A percentile compares a stretch with the other conserved stretches of the same genome.
Conservation (phyloP, 2,329 filamentous ascomycete genomes). For the Sarocladium oryzae region DNA sequence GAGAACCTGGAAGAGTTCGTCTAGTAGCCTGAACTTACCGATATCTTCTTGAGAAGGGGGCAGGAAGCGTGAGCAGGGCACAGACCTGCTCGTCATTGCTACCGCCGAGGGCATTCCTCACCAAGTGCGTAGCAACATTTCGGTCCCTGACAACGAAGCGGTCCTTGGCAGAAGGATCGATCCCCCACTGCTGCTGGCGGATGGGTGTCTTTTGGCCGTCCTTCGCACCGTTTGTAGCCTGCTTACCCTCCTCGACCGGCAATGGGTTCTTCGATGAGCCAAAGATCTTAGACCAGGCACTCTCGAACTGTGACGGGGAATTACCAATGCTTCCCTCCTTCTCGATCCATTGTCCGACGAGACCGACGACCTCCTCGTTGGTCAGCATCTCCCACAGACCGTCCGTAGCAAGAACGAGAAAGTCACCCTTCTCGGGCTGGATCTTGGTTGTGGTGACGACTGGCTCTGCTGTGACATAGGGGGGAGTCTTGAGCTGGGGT, state of each 20-base stretch:
- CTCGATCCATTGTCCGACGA: constrained; percentile 96
- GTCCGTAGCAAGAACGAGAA: constrained; percentile 93
- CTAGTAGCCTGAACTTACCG: constrained; percentile 45
- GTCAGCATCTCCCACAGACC: constrained; percentile 99
- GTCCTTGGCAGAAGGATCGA: constrained; percentile 63
- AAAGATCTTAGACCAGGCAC: constrained; percentile 61
- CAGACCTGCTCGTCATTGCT: constrained; percentile 91
- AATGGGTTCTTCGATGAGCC: constrained; percentile 46
- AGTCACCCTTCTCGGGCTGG: constrained; percentile 83
- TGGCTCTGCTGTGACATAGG: constrained; percentile 95
- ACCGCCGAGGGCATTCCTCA: constrained; percentile 89
- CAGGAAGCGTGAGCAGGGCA: constrained; percentile 82
- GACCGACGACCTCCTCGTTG: constrained; percentile 93
- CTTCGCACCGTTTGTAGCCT: constrained; percentile 23
- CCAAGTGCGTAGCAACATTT: constrained; percentile 92
- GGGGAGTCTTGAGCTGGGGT: constrained; percentile 76
- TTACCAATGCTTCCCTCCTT: constrained; percentile 49
- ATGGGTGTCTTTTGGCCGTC: constrained; percentile 82
- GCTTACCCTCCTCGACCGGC: constrained; percentile 64
- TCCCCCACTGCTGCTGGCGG: constrained; percentile 84
- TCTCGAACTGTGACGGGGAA: constrained; percentile 59
- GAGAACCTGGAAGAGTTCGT: neutral
- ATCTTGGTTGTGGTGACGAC: constrained; percentile 91
- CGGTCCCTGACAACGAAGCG: constrained; percentile 94
- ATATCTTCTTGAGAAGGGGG: constrained; percentile 86